phyloP scores from a whole-genome alignment of 2,329 filamentous ascomycete species.

The Alternaria ventricosa region DNA sequence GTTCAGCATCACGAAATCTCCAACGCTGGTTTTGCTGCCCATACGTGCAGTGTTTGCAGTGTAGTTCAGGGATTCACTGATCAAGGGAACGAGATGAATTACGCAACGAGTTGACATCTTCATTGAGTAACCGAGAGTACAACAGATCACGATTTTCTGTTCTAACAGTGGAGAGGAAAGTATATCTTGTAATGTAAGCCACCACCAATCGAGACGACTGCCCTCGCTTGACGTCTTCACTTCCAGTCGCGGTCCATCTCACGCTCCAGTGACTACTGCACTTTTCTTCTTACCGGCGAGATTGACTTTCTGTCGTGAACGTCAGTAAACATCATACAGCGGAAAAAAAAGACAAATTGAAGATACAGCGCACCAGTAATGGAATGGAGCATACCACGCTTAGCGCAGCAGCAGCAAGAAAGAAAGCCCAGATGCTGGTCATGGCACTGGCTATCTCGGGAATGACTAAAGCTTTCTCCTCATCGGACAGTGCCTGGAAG shows the following conservation, averaged over 20 bases:
- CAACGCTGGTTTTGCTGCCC: neutral
- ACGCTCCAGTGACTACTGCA: neutral
- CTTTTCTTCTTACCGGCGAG: neutral
- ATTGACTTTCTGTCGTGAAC: neutral
- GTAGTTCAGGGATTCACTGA: neutral
- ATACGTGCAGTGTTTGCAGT: neutral
- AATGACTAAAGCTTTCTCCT: neutral
- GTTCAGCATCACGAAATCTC: neutral
- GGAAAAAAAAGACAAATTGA: no score
- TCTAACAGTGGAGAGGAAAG: neutral
- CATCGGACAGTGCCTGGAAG: neutral
- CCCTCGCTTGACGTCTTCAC: no score
- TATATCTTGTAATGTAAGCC: neutral
- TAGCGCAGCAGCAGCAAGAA: neutral
- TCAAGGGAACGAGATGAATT: neutral
- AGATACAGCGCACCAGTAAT: no score
- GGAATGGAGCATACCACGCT: neutral
- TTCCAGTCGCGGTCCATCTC: rapidly evolving
- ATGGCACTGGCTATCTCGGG: neutral
- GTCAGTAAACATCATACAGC: neutral
- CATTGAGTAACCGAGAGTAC: no score
- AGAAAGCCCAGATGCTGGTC: neutral
- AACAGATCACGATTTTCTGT: neutral
- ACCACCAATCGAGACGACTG: neutral
- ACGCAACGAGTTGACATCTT: no score